These are phyloP conservation scores for Tetrapyrgos nigripes DNA, from an alignment of 1,284 basidiomycete species.

Conservation along the genomic window DNA sequence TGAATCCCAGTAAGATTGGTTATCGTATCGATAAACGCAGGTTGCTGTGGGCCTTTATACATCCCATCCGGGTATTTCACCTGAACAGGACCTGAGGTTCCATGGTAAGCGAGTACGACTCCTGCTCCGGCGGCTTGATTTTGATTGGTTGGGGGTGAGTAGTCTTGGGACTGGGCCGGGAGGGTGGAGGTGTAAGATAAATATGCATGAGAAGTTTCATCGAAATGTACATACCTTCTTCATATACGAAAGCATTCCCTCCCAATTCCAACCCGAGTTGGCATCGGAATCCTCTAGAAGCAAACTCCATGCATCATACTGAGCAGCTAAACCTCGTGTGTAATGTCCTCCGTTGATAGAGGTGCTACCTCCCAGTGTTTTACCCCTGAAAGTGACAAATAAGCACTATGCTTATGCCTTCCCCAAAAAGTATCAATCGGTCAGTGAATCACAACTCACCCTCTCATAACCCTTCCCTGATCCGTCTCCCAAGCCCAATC, in stretches of 20 bases:
- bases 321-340: conserved; percentile 59
- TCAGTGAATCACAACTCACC: too few species aligned
- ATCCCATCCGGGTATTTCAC: conserved; percentile 56
- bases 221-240: conserved; percentile 47
- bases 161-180: conserved; percentile 52
- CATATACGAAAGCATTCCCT: conserved; percentile 55
- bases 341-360: conserved; percentile 67
- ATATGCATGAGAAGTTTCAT: too few species aligned
- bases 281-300: conserved; percentile 56
- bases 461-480: conserved; percentile 49
- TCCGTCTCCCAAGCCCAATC: conserved; percentile 59
- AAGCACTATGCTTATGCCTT: too few species aligned
- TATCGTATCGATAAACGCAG: conserved; percentile 55
- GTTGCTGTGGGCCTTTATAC: conserved; percentile 63
- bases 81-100: conserved; percentile 59
- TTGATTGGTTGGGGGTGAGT: conserved; percentile 57
- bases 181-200: too few species aligned
- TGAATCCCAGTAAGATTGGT: conserved; percentile 53
- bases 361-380: conserved; percentile 63
- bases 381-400: conserved; percentile 43
- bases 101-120: conserved; percentile 54
- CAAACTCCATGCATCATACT: conserved; percentile 62
- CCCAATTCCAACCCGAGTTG: conserved; percentile 63
- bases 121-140: conserved; percentile 56
- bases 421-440: too few species aligned